Percentiles rank a stretch among this genome's conserved stretches.
Conservation (phyloP, 1,139 yeast genomes). For the Scheffersomyces cryptocercus region DNA sequence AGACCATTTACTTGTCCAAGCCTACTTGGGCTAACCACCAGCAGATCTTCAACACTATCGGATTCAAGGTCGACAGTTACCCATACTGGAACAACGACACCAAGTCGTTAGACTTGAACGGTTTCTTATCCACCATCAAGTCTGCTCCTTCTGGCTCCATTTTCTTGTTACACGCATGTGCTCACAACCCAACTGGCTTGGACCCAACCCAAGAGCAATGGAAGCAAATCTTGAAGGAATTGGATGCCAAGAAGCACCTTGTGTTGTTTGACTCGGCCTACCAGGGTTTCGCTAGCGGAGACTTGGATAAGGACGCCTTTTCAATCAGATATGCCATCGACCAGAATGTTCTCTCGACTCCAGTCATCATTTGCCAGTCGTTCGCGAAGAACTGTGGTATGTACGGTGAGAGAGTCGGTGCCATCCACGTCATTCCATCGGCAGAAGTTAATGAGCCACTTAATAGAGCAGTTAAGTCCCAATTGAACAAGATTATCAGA, state of each 20-base stretch:
- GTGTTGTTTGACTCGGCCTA: slow-evolving; percentile 50
- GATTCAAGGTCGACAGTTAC: slow-evolving; percentile 57
- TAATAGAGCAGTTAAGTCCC: slow-evolving; percentile 63
- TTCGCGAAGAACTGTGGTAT: slow-evolving; percentile 97
- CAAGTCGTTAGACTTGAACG: slow-evolving; percentile 66
- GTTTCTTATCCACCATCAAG: slow-evolving; percentile 65
- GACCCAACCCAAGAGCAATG: slow-evolving; percentile 49
- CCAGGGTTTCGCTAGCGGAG: slow-evolving; percentile 83
- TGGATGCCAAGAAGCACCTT: slow-evolving; percentile 44
- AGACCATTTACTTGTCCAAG: slow-evolving; percentile 69
- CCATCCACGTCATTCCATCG: slow-evolving; percentile 65
- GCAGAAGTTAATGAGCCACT: slow-evolving; percentile 34
- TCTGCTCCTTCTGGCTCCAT: slow-evolving; percentile 77
- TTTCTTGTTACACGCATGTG: slow-evolving; percentile 56
- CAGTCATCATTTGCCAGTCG: slow-evolving; percentile 84
- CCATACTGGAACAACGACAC: slow-evolving; percentile 73
- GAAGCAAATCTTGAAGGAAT: slow-evolving; percentile 44
- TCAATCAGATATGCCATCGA: slow-evolving; percentile 83
- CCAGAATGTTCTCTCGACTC: slow-evolving; percentile 39
- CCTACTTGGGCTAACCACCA: slow-evolving; percentile 98
- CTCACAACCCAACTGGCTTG: slow-evolving; percentile 54
- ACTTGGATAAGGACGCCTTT: slow-evolving; percentile 78
- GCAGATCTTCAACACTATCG: slow-evolving; percentile 69
- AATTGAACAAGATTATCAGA: slow-evolving; percentile 74
- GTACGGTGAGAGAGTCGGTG: slow-evolving; percentile 98